These are phyloP conservation scores for Bipolaris gigantea DNA, from an alignment of 2,329 filamentous ascomycete genomes.

Conservation along the genomic window DNA sequence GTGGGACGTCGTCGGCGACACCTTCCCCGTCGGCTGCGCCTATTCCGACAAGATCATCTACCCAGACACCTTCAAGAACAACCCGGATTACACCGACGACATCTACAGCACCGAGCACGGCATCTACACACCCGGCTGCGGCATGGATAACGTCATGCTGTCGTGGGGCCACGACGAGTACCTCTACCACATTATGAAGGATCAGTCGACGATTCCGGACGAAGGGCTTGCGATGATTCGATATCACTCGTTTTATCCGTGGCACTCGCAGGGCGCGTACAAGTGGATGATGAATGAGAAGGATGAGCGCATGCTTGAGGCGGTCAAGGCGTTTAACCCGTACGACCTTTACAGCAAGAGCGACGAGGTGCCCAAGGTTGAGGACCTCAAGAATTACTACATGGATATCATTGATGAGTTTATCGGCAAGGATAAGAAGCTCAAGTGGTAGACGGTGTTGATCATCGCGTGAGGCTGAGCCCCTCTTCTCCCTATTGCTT, in stretches of 20 bases:
- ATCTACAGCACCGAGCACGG: constrained; percentile 76
- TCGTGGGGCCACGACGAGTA: constrained; percentile 91
- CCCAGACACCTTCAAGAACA: constrained; percentile 72
- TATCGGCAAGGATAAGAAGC: constrained; percentile 65
- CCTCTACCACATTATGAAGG: constrained; percentile 82
- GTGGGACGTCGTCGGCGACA: constrained; percentile 92
- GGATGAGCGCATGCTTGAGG: constrained; percentile 76
- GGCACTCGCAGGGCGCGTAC: constrained; percentile 83
- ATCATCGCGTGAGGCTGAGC: not conserved
- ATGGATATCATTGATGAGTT: constrained; percentile 64
- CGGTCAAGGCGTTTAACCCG: constrained; percentile 84
- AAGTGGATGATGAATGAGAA: constrained; percentile 79
- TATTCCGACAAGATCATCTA: constrained; percentile 80
- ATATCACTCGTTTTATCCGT: constrained; percentile 92
- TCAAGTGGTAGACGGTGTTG: constrained; percentile 62
- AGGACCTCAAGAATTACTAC: constrained; percentile 69
- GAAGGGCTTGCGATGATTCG: constrained; percentile 91
- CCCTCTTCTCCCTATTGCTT: not conserved
- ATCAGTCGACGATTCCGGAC: constrained; percentile 74
- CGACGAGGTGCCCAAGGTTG: constrained; percentile 74
- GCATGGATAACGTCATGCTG: constrained; percentile 84
- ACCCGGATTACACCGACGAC: constrained; percentile 71
- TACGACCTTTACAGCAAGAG: constrained; percentile 94
- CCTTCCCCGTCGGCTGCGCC: constrained; percentile 75
- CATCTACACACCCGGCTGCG: constrained; percentile 78